Base-by-base conservation (phyloP, 139 green algal species). In the Trebouxia sp. region DNA sequence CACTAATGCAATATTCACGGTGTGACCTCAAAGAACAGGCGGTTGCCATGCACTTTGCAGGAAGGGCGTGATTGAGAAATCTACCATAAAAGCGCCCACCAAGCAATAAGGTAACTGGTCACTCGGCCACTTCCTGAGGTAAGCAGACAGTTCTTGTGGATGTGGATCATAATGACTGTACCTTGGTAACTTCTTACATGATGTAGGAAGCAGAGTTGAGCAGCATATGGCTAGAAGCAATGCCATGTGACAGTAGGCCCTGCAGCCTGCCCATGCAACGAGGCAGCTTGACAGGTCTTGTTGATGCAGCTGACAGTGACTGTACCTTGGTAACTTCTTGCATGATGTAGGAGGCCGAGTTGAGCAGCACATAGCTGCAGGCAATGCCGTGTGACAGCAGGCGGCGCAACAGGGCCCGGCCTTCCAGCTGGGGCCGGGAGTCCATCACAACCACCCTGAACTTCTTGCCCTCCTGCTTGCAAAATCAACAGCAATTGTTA, bases 391-490 rank as follows among this genome's bases (percentile, higher is more conserved):
- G 87, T 4, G 74, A 78, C 47, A 92, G 84, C 58, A 94, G 88
- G 55, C n/a, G 37, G 10, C 26, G 53, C 72, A 98, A 83, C 58
- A 96, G 87, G 39, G 83, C 51, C 50, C 86, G 85, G 4, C 96
- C 95, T 76, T 97, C 95, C 32, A 92, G 70, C 67, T 94, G 89
- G 2, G 96, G 96, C 30, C 95, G 85, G 1, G 89, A 88, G 86
- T 97, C 94, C 65, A 93, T 90, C 47, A 99, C 89, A 20, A 98
- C 81, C 50, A 98, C 95, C 5, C 86, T 74, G 87, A 97, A 97
- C 15, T 72, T 83, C 80, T 84, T 89, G 38, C 89, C 91, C 1
- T 76, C 80, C 45, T 83, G 79, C 22, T 81, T 58, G 28, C 76
- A 83, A 42, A 83, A 39, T 30, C 24, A 38, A 65, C 1, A 43